phyloP scores from a whole-genome alignment of 2,329 filamentous ascomycete genomes.

The Zasmidium angulare region DNA sequence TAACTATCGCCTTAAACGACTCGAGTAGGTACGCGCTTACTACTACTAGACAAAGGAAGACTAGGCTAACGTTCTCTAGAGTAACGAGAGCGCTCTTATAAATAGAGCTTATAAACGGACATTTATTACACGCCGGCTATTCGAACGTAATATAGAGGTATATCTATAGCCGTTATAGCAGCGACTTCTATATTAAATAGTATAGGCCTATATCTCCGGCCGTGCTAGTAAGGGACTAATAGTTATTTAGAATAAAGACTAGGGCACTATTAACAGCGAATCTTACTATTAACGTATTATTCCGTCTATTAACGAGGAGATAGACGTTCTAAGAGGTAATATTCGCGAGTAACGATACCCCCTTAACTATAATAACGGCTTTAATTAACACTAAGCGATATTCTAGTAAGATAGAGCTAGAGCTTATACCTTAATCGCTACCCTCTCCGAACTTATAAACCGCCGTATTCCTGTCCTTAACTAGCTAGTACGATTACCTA shows the following conservation, averaged over 20 bases:
- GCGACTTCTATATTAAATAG: constrained; percentile 1
- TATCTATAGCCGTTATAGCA: background rate
- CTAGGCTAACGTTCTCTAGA: background rate
- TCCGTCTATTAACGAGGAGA: background rate
- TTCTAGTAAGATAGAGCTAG: constrained; percentile 1
- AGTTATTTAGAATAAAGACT: background rate
- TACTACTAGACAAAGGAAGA: background rate
- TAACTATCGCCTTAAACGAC: too few species aligned
- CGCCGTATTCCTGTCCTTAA: background rate
- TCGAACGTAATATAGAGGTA: background rate
- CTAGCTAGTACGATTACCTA: background rate
- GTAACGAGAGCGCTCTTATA: background rate
- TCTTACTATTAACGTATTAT: background rate
- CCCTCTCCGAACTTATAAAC: background rate
- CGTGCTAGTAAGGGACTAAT: background rate
- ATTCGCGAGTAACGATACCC: background rate
- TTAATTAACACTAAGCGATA: background rate
- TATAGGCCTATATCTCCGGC: constrained; percentile 1
- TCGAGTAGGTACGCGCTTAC: background rate
- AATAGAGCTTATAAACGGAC: background rate
- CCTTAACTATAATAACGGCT: background rate
- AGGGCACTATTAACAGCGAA: background rate
- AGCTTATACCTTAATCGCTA: background rate
- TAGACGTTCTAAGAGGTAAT: background rate
- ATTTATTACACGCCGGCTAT: background rate